Base-by-base conservation (phyloP, 306 rosid genomes). In the Acacia acuminata region DNA sequence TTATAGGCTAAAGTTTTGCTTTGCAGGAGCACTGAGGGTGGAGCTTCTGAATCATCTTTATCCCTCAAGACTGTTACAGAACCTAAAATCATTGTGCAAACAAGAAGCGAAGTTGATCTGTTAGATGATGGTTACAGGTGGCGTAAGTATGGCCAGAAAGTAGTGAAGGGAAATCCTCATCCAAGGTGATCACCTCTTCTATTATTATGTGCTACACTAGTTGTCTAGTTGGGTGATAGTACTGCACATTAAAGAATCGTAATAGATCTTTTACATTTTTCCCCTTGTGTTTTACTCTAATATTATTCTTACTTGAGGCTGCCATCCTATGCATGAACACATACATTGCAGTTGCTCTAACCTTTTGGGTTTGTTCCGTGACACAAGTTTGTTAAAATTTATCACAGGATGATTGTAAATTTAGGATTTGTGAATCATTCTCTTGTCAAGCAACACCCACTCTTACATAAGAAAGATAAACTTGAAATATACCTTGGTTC, bases 111-210 rank as follows among this genome's bases (percentile, higher is more conserved):
- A 88, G 98, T 96, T 72, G 98, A 96, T 91, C 98, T 96, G 82
- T 82, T 96, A 70, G 97, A 96, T 89, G 99, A 96, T 79, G 99
- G 99, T 44, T 96, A 91, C 77, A 90, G 98, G 69, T 96, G 99
- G 99, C 91, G 99, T 79, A 96, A 96, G 87, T 96, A 94, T 73
- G 99, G 99, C 38, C 99, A 96, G 82, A 96, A 96, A 87, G 96
- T 96, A 80, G 99, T 96, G 47, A 96, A 96, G 86, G 99, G 99
- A 81, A 96, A 96, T 82, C 97, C 98, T 87, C 92, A 96, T 84
- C 99, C 99, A 40, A 96, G 99, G 99, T 96, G 84, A 70, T 44
- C n/a, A 63, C 73, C 79, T 80, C 27, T 30, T 78, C 69, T 48
- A 44, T 76, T 77, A 71, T 74, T 71, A 58, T 65, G 7, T 82